These are phyloP conservation scores for Teratosphaeria destructans DNA, from an alignment of 2,329 filamentous ascomycete species.

Conservation along the genomic window DNA sequence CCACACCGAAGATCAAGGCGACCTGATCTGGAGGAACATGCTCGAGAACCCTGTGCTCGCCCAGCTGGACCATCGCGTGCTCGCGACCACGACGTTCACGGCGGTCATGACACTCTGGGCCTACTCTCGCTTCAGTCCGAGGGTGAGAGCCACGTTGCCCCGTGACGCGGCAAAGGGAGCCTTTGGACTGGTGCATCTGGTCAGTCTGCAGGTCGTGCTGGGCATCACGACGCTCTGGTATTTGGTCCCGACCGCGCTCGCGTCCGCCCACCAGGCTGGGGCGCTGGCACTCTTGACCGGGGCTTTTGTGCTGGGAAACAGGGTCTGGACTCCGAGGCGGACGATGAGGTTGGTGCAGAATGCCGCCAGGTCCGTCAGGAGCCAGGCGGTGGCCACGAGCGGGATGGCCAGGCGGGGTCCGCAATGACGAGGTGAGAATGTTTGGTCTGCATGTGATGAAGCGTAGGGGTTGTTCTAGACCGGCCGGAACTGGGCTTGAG, in stretches of 20 bases:
- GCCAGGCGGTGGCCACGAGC: not conserved
- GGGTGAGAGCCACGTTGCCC: slow-evolving; percentile 50
- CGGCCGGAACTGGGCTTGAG: no score
- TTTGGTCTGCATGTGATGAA: no score
- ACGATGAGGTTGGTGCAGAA: slow-evolving; percentile 15
- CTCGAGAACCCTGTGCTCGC: slow-evolving; percentile 94
- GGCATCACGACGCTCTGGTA: slow-evolving; percentile 89
- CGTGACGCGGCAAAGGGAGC: slow-evolving; percentile 59
- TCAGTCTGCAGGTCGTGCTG: slow-evolving; percentile 68
- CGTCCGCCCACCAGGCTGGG: slow-evolving; percentile 86
- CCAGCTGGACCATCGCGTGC: slow-evolving; percentile 87
- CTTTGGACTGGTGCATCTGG: slow-evolving; percentile 72
- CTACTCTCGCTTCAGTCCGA: slow-evolving; percentile 61
- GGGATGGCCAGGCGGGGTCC: not conserved
- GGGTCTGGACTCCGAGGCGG: slow-evolving; percentile 59
- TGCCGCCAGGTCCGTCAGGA: slow-evolving; percentile 4
- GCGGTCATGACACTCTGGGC: slow-evolving; percentile 67
- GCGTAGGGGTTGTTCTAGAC: no score
- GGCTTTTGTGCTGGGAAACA: slow-evolving; percentile 66
- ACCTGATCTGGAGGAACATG: slow-evolving; percentile 95
- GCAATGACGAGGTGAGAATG: not conserved
- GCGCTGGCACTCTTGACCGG: slow-evolving; percentile 76
- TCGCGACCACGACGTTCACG: slow-evolving; percentile 81
- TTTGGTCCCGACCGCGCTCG: slow-evolving; percentile 79
- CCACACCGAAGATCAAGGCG: slow-evolving; percentile 70